These are phyloP conservation scores for Monosporascus cannonballus DNA, from an alignment of 2,329 filamentous ascomycete species.

Conservation along the genomic window DNA sequence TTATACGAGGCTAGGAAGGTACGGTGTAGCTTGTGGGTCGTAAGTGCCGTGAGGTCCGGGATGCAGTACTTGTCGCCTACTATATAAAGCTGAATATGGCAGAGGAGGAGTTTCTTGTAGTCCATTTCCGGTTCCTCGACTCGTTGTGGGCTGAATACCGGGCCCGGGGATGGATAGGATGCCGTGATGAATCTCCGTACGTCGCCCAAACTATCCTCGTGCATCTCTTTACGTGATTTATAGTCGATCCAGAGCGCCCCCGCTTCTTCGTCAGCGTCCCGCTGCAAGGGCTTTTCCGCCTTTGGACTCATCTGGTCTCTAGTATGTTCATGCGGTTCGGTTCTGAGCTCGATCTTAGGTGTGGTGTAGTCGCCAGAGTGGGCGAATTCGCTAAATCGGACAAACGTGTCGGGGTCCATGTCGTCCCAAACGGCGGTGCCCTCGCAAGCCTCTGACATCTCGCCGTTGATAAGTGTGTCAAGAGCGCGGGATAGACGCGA, in stretches of 20 bases:
- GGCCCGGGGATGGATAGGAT: neutral
- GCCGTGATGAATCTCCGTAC: neutral
- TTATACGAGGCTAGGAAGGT: neutral
- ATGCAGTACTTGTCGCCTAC: neutral
- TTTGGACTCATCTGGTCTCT: neutral
- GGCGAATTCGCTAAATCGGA: conserved; percentile 2
- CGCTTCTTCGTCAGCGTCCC: neutral
- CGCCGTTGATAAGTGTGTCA: neutral
- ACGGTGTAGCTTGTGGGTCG: neutral
- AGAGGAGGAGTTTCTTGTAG: neutral
- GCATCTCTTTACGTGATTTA: neutral
- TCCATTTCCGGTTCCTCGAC: neutral
- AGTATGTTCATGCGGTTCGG: neutral
- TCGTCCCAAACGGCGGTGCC: neutral
- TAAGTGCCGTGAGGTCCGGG: neutral
- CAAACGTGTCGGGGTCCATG: neutral
- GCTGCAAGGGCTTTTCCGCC: neutral
- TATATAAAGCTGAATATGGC: neutral
- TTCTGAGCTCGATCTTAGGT: neutral
- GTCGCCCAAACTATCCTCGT: neutral
- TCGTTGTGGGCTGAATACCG: neutral
- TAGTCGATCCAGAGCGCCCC: too few relatives aligned
- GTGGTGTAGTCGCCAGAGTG: conserved; percentile 2
- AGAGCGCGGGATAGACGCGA: neutral
- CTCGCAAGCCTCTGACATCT: neutral